Base-by-base conservation (phyloP, 2,329 filamentous ascomycete genomes). In the Fusarium miscanthi region DNA sequence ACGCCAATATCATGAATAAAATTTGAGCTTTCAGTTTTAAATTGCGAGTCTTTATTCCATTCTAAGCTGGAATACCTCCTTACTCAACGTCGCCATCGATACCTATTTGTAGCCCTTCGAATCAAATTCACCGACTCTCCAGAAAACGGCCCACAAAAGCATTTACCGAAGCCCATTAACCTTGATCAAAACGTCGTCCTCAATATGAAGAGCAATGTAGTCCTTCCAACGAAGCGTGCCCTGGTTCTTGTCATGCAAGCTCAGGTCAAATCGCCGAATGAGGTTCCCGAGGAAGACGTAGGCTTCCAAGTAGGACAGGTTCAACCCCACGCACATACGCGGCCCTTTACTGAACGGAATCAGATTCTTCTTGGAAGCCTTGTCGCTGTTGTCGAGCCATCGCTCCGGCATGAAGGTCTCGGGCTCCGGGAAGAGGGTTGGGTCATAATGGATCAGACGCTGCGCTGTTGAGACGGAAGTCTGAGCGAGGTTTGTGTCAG, bases 1-100 rank as follows among this genome's bases (percentile, higher is more conserved):
- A 8, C 1, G 21, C 17, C 2, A 10, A 3, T 14, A 21, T 25
- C 12, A 27, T 14, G 8, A 27, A 10, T 45, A 21, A 21, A 21
- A 25, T 14, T 2, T 3, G 3, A 45, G 25, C 4, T 21, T 45
- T 0, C 0, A 21, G 5, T 27, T 45, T 27, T 10, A 14, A 1
- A 14, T 45, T 21, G 11, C 25, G 8, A 19, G 21, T 10, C 7
- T 45, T 27, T 6, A 7, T 21, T 27, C 8, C 43, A 14, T 14
- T 27, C 8, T 21, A 48, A 23, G 12, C 25, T 48, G n/a, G 8
- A 31, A 21, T 30, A n/a, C 6, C 8, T 33, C 16, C 35, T 8
- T 33, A 12, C 30, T 33, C 17, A 3, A 17, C 19, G 30, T 17
- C 21, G 30, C 13, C 3, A 17, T 49, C 17, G 21, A 25, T 25